Evolutionary conservation across 441 rosid species (phyloP).

Genomic region (Kokia cookei): DNA sequence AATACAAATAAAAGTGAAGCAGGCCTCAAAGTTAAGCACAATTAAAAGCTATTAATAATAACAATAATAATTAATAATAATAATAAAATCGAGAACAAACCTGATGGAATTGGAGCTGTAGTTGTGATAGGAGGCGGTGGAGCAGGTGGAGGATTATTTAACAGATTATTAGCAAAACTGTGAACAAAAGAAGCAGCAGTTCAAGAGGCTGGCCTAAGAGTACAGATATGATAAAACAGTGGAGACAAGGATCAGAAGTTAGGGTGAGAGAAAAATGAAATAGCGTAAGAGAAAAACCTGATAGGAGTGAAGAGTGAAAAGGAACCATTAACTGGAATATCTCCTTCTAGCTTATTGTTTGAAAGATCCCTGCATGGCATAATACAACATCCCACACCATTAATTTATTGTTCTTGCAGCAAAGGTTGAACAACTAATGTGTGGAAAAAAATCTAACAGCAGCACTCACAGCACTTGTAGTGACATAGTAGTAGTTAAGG

Average conservation of each 20-base stretch:
- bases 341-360: conserved; percentile 55
- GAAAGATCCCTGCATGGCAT: conserved; percentile 75
- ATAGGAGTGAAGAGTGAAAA: conserved; percentile 72
- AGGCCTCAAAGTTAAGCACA: conserved; percentile 2
- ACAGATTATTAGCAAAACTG: conserved; percentile 52
- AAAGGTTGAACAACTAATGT: background rate
- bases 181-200: conserved; percentile 13
- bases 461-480: conserved; percentile 91
- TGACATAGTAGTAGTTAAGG: conserved; percentile 40
- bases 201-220: background rate
- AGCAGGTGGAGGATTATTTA: conserved; percentile 27
- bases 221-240: background rate
- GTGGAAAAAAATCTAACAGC: background rate
- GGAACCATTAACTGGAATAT: conserved; percentile 74
- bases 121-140: conserved; percentile 72
- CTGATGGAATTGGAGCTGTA: conserved; percentile 31
- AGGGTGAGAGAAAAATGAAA: background rate
- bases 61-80: background rate
- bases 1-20: background rate
- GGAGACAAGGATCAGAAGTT: background rate
- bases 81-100: conserved; percentile 23
- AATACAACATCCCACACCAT: conserved; percentile 7
- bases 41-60: background rate
- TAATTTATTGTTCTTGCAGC: background rate
- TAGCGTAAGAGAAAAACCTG: conserved; percentile 40